Conservation (phyloP, 2,329 filamentous ascomycete genomes). For the Xylariaceae sp. region DNA sequence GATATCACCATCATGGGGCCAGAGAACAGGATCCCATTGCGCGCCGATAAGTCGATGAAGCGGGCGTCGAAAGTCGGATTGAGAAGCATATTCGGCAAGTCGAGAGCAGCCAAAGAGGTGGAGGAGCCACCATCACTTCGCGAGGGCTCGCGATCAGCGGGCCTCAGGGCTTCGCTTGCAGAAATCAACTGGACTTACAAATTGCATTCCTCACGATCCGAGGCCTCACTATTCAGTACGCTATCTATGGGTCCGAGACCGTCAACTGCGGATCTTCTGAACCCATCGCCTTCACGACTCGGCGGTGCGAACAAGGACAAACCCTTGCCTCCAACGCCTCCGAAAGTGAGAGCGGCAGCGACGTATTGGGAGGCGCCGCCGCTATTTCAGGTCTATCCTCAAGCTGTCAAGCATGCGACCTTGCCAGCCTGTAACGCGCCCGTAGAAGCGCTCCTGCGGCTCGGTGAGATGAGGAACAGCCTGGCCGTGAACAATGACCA, state of each 20-base stretch:
- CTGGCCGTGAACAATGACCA: slow-evolving; percentile 30
- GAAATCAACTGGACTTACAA: slow-evolving; percentile 42
- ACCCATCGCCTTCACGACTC: slow-evolving; percentile 8
- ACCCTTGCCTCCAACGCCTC: slow-evolving; percentile 8
- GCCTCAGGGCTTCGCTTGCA: slow-evolving; percentile 42
- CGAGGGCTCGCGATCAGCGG: slow-evolving; percentile 29
- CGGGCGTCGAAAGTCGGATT: slow-evolving; percentile 50
- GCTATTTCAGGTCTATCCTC: slow-evolving; percentile 81
- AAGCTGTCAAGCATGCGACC: slow-evolving; percentile 71
- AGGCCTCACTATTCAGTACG: slow-evolving; percentile 27
- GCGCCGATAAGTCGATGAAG: slow-evolving; percentile 37
- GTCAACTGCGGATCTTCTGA: slow-evolving; percentile 4
- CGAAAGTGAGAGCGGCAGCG: slow-evolving; percentile 6
- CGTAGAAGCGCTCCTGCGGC: slow-evolving; percentile 64
- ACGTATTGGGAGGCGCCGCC: slow-evolving; percentile 64
- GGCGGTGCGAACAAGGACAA: slow-evolving; percentile 12
- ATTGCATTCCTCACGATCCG: slow-evolving; percentile 31
- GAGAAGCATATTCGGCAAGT: slow-evolving; percentile 46
- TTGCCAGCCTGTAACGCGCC: slow-evolving; percentile 64
- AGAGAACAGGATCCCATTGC: slow-evolving; percentile 38
- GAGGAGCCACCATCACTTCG: slow-evolving; percentile 26
- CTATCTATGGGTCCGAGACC: slow-evolving; percentile 13
- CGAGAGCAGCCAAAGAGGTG: slow-evolving; percentile 31
- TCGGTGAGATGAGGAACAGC: slow-evolving; percentile 49
- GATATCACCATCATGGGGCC: slow-evolving; percentile 29